Conservation (phyloP, 345 rosid genomes). For the Brassica juncea region DNA sequence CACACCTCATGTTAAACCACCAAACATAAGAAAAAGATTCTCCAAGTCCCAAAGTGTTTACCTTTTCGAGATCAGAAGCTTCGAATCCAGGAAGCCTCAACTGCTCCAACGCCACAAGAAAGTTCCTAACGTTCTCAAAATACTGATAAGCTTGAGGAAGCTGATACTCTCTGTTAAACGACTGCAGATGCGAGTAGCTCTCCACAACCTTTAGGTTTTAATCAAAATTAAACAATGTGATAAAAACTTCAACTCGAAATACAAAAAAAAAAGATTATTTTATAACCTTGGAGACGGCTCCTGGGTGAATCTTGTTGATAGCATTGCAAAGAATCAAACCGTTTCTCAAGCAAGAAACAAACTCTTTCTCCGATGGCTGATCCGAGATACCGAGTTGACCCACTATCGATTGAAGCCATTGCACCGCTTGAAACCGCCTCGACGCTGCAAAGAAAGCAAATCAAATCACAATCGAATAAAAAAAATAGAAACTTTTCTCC, state of each 20-base stretch:
- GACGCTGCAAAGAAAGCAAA: constrained; percentile 40
- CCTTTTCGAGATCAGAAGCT: constrained; percentile 98
- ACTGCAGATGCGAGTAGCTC: constrained; percentile 49
- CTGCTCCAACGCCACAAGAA: constrained; percentile 75
- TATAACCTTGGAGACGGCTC: constrained; percentile 72
- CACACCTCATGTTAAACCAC: constrained; percentile 19
- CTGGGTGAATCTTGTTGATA: constrained; percentile 79
- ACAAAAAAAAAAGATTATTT: not conserved
- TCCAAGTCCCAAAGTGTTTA: constrained; percentile 20
- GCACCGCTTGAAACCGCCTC: constrained; percentile 69
- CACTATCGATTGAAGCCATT: constrained; percentile 71
- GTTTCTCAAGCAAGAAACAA: constrained; percentile 87
- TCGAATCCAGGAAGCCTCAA: constrained; percentile 83
- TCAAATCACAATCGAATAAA: not conserved
- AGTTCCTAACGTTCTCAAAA: constrained; percentile 89
- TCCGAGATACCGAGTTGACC: constrained; percentile 66
- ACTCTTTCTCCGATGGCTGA: constrained; percentile 78
- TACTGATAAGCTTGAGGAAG: constrained; percentile 82
- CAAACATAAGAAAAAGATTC: not conserved
- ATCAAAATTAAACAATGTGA: not conserved
- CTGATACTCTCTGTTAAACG: constrained; percentile 58
- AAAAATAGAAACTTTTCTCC: not conserved
- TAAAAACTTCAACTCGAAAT: not conserved
- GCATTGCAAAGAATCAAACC: constrained; percentile 79
- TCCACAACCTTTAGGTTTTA: constrained; percentile 67